phyloP scores from a whole-genome alignment of 1,284 basidiomycete species.

The Caloboletus firmus region DNA sequence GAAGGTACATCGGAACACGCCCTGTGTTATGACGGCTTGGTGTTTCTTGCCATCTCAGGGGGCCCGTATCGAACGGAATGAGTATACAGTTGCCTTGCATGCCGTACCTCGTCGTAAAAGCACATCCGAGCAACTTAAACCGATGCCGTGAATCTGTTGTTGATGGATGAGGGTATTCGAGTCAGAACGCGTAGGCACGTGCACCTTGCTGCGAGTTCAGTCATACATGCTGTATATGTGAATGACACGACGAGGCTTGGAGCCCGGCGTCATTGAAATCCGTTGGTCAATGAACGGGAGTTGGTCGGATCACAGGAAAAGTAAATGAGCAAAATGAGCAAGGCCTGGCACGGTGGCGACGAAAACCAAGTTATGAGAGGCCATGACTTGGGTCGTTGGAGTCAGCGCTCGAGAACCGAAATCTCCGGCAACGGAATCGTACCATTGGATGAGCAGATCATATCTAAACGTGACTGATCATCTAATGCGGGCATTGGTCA shows the following conservation, averaged over 20 bases:
- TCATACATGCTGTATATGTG: conserved; percentile 1
- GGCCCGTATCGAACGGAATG: not conserved
- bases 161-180: not conserved
- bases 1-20: not conserved
- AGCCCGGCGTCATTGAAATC: conserved; percentile 1
- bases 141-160: not conserved
- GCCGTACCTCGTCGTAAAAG: not conserved
- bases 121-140: not conserved
- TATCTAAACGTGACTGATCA: not conserved
- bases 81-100: not conserved
- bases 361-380: not conserved
- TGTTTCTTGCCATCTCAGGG: not conserved
- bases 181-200: not conserved
- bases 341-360: not conserved
- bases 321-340: not conserved
- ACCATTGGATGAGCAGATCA: not conserved
- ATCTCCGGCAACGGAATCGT: not conserved
- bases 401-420: not conserved
- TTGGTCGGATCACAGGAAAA: not conserved
- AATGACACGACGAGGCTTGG: not conserved
- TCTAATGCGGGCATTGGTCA: not conserved
- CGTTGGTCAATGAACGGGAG: conserved; percentile 8
- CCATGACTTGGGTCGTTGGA: not conserved
- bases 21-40: not conserved
- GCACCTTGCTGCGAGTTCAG: not conserved